Evolutionary conservation across 2,329 filamentous ascomycete genomes (phyloP).

Genomic region (Aspergillus sp.): DNA sequence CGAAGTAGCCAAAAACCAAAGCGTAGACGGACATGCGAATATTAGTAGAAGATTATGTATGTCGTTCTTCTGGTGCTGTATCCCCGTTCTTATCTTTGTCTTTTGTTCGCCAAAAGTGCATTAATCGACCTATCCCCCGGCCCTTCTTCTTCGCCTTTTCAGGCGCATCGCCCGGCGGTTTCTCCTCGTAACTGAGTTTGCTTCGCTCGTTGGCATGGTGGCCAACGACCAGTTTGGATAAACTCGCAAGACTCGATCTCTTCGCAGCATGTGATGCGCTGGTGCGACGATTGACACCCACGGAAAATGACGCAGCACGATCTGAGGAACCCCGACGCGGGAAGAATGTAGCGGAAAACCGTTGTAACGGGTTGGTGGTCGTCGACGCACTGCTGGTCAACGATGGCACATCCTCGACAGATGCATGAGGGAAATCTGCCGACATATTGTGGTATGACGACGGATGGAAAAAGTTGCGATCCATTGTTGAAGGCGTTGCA

Average conservation of each 20-base stretch:
- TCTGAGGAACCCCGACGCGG: conserved; percentile 36
- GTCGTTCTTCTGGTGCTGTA: conserved; percentile 14
- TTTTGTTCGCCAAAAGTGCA: conserved; percentile 44
- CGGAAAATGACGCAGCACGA: conserved; percentile 38
- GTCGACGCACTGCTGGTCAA: conserved; percentile 44
- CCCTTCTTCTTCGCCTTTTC: conserved; percentile 37
- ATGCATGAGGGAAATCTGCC: conserved; percentile 34
- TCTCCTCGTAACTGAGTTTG: conserved; percentile 39
- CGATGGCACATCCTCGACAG: conserved; percentile 43
- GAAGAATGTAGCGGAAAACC: conserved; percentile 38
- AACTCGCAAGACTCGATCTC: conserved; percentile 41
- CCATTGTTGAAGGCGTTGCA: conserved; percentile 35
- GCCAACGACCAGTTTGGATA: conserved; percentile 40
- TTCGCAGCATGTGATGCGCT: conserved; percentile 36
- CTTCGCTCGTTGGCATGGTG: conserved; percentile 35
- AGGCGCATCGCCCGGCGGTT: conserved; percentile 32
- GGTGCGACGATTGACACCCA: conserved; percentile 29
- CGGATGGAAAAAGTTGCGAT: conserved; percentile 31
- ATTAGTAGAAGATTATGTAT: conserved; percentile 1
- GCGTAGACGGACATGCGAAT: conserved; percentile 7
- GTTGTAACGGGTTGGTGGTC: conserved; percentile 35
- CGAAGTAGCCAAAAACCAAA: conserved; percentile 5
- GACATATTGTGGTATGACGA: conserved; percentile 25
- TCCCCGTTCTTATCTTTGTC: conserved; percentile 33
- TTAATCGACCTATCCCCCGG: conserved; percentile 39